A percentile compares a stretch with the other conserved stretches of the same genome.
phyloP scores from a whole-genome alignment of 1,284 basidiomycete genomes.

The Marasmius sp. region DNA sequence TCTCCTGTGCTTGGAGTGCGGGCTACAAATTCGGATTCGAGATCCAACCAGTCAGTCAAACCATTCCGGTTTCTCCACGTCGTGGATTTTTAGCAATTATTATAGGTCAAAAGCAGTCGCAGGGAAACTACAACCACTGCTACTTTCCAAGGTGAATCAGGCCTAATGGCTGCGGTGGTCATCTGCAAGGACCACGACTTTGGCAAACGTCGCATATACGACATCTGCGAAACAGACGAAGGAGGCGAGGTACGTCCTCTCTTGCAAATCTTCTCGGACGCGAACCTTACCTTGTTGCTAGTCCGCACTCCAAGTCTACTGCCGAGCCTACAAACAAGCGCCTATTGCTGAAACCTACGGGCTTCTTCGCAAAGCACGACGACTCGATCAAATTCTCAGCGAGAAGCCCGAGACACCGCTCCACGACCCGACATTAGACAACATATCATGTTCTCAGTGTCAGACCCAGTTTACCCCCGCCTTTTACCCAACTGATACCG shows the following conservation, averaged over 20 bases:
- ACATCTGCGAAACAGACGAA: slow-evolving; percentile 84
- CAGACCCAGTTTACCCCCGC: slow-evolving; percentile 38
- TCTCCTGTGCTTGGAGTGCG: slow-evolving; percentile 86
- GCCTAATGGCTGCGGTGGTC: slow-evolving; percentile 79
- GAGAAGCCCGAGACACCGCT: slow-evolving; percentile 13
- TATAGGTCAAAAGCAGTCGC: slow-evolving; percentile 72
- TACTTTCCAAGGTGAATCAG: slow-evolving; percentile 86
- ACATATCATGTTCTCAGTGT: slow-evolving; percentile 32
- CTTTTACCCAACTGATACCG: slow-evolving; percentile 32
- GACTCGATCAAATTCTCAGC: slow-evolving; percentile 68
- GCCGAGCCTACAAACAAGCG: slow-evolving; percentile 81
- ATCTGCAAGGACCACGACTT: slow-evolving; percentile 83
- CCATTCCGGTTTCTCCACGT: slow-evolving; percentile 8
- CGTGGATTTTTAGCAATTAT: not conserved
- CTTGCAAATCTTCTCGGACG: not conserved
- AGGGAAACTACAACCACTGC: slow-evolving; percentile 65
- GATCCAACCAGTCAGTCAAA: slow-evolving; percentile 68
- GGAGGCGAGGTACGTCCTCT: slow-evolving; percentile 62
- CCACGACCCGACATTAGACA: slow-evolving; percentile 13
- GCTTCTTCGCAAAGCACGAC: slow-evolving; percentile 81
- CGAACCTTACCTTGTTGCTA: slow-evolving; percentile 27
- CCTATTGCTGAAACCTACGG: slow-evolving; percentile 70
- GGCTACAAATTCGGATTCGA: slow-evolving; percentile 90
- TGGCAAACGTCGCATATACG: slow-evolving; percentile 68
- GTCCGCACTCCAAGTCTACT: slow-evolving; percentile 88